Evolutionary conservation across 371 early-diverging fungal species (phyloP), one percentile per base, ranked within the genome.

Genomic region (Chytridium lagenaria): DNA sequence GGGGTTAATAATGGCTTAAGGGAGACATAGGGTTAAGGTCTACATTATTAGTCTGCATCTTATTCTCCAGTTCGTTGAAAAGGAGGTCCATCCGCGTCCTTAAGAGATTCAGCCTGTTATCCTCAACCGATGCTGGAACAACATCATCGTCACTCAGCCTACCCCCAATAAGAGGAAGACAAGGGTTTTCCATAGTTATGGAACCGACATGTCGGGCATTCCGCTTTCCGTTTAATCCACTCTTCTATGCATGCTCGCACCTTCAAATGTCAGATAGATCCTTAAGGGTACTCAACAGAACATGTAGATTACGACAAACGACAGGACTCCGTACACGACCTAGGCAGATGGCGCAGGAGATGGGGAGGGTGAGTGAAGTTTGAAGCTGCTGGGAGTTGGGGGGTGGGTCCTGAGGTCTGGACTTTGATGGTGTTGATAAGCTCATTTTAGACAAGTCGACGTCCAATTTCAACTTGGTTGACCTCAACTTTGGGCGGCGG

Each of bases 321-420:
- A 36, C 59, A 30, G 69, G 67, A 7, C 31, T 28, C 23, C 51
- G 23, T 5, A 68, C 69, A 15, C 50, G 23, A 12, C 30, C 55
- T 5, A 68, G 31, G 55, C 69, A 68, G 2, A 68, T 68, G 10
- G 19, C 33, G 69, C 69, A 68, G 2, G 69, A 16, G 55, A 68
- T 23, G 5, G 69, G 34, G 50, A 68, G 55, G 50, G 69, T 68
- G 15, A 68, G 34, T 26, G 31, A 7, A 68, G 15, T 33, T 55
- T 44, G 44, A 44, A 44, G 44, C 44, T 44, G 19, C 19, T 44
- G 44, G 44, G 44, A 19, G 44, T 44, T 44, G 44, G 19, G 44
- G 44, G 44, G 44, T 44, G 44, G 44, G 12, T 44, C 12, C 44
- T 12, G 7, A 12, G 44, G 44, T 44, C 44, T 19, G 19, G 44